Percentiles rank a stretch among this genome's conserved stretches.
phyloP scores from a whole-genome alignment of 2,329 filamentous ascomycete genomes.

The Uncinocarpus reesii region DNA sequence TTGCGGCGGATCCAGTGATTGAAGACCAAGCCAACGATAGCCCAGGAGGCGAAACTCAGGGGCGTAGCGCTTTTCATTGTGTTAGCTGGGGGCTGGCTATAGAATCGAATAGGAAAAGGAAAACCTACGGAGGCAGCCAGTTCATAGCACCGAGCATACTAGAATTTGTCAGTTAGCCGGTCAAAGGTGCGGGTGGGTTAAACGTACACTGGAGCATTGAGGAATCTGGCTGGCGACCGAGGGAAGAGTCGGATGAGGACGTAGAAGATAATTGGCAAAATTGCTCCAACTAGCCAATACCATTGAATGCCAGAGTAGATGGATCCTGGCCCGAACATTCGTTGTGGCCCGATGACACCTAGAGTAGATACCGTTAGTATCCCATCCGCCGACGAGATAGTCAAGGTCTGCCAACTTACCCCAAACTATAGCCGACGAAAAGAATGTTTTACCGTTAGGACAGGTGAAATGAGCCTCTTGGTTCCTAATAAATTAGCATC shows the following conservation, averaged over 20 bases:
- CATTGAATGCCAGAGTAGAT: conserved; percentile 54
- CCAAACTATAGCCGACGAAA: conserved; percentile 59
- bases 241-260: conserved; percentile 49
- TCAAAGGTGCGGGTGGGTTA: not conserved
- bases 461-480: conserved; percentile 48
- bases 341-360: conserved; percentile 55
- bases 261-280: conserved; percentile 50
- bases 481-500: conserved; percentile 11
- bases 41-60: conserved; percentile 59
- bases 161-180: not conserved
- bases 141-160: conserved; percentile 24
- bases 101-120: conserved; percentile 32
- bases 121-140: conserved; percentile 43
- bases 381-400: not conserved
- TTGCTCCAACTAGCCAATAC: conserved; percentile 57
- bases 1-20: conserved; percentile 29
- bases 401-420: conserved; percentile 36
- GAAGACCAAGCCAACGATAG: conserved; percentile 40
- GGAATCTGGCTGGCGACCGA: conserved; percentile 50
- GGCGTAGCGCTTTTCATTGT: conserved; percentile 42
- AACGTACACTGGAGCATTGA: conserved; percentile 47
- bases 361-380: conserved; percentile 28
- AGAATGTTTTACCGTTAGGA: conserved; percentile 47
- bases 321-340: conserved; percentile 53
- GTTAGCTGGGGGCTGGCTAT: not conserved